Percentiles rank a stretch among this genome's conserved stretches.
phyloP scores from a whole-genome alignment of 192 early-diverging fungal genomes.

The Mortierella hygrophila region DNA sequence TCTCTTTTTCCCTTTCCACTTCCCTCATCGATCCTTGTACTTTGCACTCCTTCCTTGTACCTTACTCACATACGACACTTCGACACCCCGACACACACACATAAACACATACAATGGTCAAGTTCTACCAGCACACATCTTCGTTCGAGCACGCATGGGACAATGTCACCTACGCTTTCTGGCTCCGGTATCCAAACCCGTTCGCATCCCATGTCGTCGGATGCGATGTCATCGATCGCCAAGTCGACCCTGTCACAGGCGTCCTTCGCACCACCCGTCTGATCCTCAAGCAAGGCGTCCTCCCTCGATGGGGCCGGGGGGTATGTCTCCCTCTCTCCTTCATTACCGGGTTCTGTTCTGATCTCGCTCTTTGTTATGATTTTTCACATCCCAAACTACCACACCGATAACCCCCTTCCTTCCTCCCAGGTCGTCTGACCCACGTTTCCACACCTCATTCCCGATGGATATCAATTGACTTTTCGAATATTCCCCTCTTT shows the following conservation, averaged over 20 bases:
- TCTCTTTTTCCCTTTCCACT: neutral
- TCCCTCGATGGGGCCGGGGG: slow-evolving; percentile 88
- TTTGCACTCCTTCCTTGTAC: neutral
- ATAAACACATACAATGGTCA: slow-evolving; percentile 70
- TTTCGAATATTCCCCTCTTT: neutral
- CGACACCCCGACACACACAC: slow-evolving; percentile 22
- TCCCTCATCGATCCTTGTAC: slow-evolving; percentile 7
- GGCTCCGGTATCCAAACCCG: slow-evolving; percentile 97
- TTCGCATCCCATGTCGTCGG: slow-evolving; percentile 95
- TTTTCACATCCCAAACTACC: neutral
- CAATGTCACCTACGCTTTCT: slow-evolving; percentile 90
- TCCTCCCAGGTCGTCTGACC: neutral
- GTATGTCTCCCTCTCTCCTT: slow-evolving; percentile 41
- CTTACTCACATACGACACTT: neutral
- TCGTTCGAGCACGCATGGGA: slow-evolving; percentile 86
- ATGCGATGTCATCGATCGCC: slow-evolving; percentile 92
- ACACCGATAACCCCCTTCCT: neutral
- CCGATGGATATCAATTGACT: neutral
- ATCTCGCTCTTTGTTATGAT: slow-evolving; percentile 12
- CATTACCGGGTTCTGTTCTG: neutral
- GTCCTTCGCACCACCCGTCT: slow-evolving; percentile 89
- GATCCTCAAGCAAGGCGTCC: slow-evolving; percentile 87
- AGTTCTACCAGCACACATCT: slow-evolving; percentile 85
- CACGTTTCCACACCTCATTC: neutral
- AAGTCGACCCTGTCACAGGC: slow-evolving; percentile 82